phyloP scores from a whole-genome alignment of 345 rosid genomes.

The Arabis alpina region DNA sequence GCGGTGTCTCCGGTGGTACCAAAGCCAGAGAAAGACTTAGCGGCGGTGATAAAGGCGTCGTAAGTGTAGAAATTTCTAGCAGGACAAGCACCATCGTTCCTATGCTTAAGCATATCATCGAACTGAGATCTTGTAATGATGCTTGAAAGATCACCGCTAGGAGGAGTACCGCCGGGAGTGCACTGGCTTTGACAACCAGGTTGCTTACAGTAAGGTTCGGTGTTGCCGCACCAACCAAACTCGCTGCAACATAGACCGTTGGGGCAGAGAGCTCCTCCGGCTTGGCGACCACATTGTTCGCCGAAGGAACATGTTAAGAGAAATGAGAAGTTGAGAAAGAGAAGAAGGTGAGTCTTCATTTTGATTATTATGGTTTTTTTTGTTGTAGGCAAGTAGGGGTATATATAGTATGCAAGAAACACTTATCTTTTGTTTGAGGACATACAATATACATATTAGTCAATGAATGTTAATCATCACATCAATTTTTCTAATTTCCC shows the following conservation, averaged over 20 bases:
- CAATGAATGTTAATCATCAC: constrained; percentile 10
- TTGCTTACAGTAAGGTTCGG: constrained; percentile 43
- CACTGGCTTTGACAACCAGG: constrained; percentile 75
- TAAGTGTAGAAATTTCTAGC: constrained; percentile 62
- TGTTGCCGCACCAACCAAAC: constrained; percentile 61
- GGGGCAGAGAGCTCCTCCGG: constrained; percentile 57
- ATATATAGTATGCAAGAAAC: background rate
- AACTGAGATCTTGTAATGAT: constrained; percentile 46
- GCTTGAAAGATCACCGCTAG: constrained; percentile 23
- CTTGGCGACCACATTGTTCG: constrained; percentile 63
- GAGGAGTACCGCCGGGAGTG: constrained; percentile 33
- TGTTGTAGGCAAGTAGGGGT: background rate
- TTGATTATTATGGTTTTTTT: constrained; percentile 4
- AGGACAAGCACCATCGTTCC: constrained; percentile 51
- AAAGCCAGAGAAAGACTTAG: constrained; percentile 51
- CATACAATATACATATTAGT: background rate
- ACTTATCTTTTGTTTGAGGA: background rate
- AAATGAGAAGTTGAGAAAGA: constrained; percentile 21
- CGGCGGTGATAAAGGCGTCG: constrained; percentile 62
- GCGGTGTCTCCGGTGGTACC: constrained; percentile 52
- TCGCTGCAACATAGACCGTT: constrained; percentile 49
- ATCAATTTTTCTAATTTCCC: background rate
- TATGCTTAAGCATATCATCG: constrained; percentile 56
- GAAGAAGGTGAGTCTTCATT: constrained; percentile 35
- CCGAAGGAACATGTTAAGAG: constrained; percentile 33